Evolutionary conservation across 2,329 filamentous ascomycete genomes (phyloP).

Genomic region (Allantophomopsis cytisporea): DNA sequence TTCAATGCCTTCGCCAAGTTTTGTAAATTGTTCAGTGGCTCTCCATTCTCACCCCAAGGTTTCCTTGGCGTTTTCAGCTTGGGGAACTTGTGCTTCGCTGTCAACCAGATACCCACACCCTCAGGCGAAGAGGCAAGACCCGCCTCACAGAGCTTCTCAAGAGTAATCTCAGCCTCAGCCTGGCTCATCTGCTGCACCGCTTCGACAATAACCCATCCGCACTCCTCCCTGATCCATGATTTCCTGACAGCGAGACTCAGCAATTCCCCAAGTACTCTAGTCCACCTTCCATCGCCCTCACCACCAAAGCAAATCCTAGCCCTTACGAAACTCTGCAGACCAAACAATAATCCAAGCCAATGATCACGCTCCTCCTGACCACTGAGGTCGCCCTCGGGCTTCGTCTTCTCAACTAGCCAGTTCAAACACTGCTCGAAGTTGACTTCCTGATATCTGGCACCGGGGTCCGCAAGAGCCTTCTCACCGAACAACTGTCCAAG

Average conservation of each 20-base stretch:
- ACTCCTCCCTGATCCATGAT: conserved; percentile 80
- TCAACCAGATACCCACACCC: conserved; percentile 80
- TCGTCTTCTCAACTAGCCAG: conserved; percentile 40
- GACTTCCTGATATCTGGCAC: conserved; percentile 33
- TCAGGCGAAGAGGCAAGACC: conserved; percentile 72
- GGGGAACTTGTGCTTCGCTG: conserved; percentile 49
- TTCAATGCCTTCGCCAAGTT: conserved; percentile 67
- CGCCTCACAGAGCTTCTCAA: conserved; percentile 46
- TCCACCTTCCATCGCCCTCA: conserved; percentile 41
- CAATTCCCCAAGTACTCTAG: conserved; percentile 56
- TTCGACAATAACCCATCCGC: conserved; percentile 68
- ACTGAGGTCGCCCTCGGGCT: conserved; percentile 35
- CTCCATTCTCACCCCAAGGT: conserved; percentile 53
- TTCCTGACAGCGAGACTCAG: conserved; percentile 68
- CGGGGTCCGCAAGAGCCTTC: conserved; percentile 20
- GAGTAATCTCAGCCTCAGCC: conserved; percentile 40
- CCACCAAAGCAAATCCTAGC: conserved; percentile 56
- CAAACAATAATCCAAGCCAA: conserved; percentile 75
- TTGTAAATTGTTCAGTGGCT: conserved; percentile 60
- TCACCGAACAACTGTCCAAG: conserved; percentile 54
- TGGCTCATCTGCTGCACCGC: conserved; percentile 49
- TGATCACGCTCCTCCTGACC: conserved; percentile 76
- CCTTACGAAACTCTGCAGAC: conserved; percentile 73
- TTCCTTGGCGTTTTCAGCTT: conserved; percentile 50
- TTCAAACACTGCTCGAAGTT: conserved; percentile 40